Percentiles rank a stretch among this genome's conserved stretches.
Evolutionary conservation across 148 eudicot species (phyloP).

Genomic region (Nepenthes gracilis): DNA sequence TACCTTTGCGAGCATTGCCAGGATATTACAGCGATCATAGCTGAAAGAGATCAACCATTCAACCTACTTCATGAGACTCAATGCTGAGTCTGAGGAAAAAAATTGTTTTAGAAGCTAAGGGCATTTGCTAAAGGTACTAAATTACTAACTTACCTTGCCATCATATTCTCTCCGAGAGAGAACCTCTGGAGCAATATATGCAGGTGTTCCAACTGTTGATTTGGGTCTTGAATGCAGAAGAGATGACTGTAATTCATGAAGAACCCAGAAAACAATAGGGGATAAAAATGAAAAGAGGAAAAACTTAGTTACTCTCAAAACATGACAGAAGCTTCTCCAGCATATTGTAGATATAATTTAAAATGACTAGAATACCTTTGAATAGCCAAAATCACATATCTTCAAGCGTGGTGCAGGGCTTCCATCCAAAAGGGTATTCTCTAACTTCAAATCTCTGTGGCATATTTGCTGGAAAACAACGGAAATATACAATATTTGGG

Average conservation of each 20-base stretch:
- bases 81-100: no score
- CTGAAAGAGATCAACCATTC: not conserved
- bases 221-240: conserved; percentile 34
- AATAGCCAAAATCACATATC: conserved; percentile 65
- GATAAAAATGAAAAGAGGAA: not conserved
- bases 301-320: not conserved
- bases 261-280: not conserved
- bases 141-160: conserved; percentile 20
- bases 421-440: conserved; percentile 52
- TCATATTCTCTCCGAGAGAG: conserved; percentile 25
- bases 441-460: conserved; percentile 51
- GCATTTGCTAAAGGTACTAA: no score
- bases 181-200: conserved; percentile 41
- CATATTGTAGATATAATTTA: no score
- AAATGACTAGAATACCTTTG: conserved; percentile 30
- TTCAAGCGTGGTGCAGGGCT: conserved; percentile 47
- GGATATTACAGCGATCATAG: no score
- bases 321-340: not conserved
- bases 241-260: conserved; percentile 31
- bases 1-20: no score
- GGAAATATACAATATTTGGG: not conserved
- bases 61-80: no score
- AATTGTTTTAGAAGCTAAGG: no score
- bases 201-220: conserved; percentile 43
- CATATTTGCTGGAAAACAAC: conserved; percentile 42